These are phyloP conservation scores for Sequoia sempervirens DNA, from an alignment of 75 land plant genomes.

Conservation along the genomic window DNA sequence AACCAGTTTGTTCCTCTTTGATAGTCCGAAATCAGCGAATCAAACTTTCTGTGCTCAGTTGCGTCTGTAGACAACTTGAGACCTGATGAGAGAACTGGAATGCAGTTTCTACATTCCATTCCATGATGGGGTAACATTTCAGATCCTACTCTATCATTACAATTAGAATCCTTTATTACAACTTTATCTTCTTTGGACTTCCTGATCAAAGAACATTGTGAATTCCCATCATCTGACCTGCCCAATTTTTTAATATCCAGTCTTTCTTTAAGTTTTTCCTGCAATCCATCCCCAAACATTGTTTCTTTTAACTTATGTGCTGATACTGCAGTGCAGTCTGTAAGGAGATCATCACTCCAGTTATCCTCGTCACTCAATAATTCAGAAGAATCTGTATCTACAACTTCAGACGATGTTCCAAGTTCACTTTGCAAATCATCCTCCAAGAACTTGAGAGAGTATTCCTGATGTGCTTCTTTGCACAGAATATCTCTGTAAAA, in stretches of 20 bases:
- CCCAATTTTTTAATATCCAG: not conserved
- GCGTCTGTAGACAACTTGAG: not conserved
- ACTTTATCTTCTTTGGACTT: not conserved
- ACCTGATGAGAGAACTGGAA: not conserved
- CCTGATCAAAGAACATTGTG: not conserved
- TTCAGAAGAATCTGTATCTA: conserved; percentile 6
- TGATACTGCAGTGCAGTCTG: not conserved
- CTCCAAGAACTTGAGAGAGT: not conserved
- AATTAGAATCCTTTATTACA: not conserved
- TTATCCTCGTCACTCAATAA: conserved; percentile 1
- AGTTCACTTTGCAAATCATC: not conserved
- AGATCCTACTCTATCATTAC: conserved; percentile 6
- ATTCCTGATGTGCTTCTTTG: not conserved
- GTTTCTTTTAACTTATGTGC: not conserved
- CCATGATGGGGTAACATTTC: not conserved
- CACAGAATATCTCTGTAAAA: not conserved
- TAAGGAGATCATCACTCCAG: not conserved
- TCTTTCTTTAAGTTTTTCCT: not conserved
- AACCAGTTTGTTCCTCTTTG: conserved; percentile 29
- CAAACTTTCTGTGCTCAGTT: not conserved
- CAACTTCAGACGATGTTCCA: conserved; percentile 5
- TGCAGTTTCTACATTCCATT: not conserved
- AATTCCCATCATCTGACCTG: not conserved
- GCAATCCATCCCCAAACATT: not conserved
- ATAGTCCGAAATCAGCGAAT: conserved; percentile 13